These are phyloP conservation scores for Brasilioporus rufonigricans DNA, from an alignment of 768 basidiomycete species.

Conservation along the genomic window DNA sequence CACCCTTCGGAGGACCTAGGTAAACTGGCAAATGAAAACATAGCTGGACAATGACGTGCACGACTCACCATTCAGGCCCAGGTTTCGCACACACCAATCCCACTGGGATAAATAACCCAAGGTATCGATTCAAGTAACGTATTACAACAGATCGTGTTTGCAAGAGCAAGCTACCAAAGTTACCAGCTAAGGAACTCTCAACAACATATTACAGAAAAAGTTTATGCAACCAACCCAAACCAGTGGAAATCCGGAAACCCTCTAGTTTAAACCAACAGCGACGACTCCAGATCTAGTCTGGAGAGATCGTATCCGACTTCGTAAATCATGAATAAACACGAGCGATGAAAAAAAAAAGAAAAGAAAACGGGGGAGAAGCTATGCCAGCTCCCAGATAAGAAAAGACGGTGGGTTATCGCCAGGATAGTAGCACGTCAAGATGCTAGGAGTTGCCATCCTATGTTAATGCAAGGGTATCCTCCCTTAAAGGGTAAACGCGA, in stretches of 20 bases:
- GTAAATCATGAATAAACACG: slow-evolving; percentile 17
- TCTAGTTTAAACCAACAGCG: slow-evolving; percentile 5
- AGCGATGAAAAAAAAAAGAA: background rate
- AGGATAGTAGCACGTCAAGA: slow-evolving; percentile 19
- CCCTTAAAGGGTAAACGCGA: slow-evolving; percentile 24
- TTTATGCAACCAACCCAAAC: slow-evolving; percentile 12
- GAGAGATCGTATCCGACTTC: background rate
- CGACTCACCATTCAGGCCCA: background rate
- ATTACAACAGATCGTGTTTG: slow-evolving; percentile 10
- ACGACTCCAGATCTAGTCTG: slow-evolving; percentile 11
- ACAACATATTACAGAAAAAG: slow-evolving; percentile 2
- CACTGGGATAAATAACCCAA: background rate
- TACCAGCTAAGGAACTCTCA: slow-evolving; percentile 14
- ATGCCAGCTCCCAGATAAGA: slow-evolving; percentile 13
- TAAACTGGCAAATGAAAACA: no score
- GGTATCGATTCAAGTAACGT: background rate
- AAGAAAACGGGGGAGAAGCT: background rate
- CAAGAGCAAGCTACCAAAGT: slow-evolving; percentile 3
- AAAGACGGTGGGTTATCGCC: slow-evolving; percentile 16
- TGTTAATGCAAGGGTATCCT: slow-evolving; percentile 23
- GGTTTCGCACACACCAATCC: background rate
- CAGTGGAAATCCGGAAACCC: slow-evolving; percentile 10
- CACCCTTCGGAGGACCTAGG: no score
- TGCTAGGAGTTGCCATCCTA: slow-evolving; percentile 34
- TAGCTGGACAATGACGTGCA: background rate